Percentiles rank a stretch among this genome's conserved stretches.
phyloP scores from a whole-genome alignment of 176 grass and related monocot species.

The Ensete glaucum region DNA sequence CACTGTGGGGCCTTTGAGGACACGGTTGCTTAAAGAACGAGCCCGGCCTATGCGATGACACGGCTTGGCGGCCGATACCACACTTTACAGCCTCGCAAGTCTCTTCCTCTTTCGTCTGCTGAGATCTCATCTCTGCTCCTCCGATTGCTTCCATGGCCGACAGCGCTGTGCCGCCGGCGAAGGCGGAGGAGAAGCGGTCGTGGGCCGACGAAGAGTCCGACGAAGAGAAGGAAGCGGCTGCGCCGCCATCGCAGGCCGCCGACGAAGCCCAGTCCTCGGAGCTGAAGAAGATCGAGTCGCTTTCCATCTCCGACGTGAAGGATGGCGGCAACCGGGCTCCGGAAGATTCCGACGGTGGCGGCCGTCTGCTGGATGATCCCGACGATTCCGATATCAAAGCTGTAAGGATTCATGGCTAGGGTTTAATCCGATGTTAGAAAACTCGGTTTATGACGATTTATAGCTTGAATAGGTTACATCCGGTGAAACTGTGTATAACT shows the following conservation, averaged over 20 bases:
- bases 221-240: slow-evolving; percentile 39
- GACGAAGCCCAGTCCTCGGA: not conserved
- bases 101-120: too few species aligned
- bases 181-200: slow-evolving; percentile 59
- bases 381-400: slow-evolving; percentile 80
- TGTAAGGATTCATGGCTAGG: slow-evolving; percentile 23
- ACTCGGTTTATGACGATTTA: not conserved
- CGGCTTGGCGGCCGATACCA: too few species aligned
- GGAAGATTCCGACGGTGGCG: not conserved
- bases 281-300: slow-evolving; percentile 58
- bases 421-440: too few species aligned
- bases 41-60: too few species aligned
- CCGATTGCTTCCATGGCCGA: slow-evolving; percentile 2
- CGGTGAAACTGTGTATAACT: slow-evolving; percentile 81
- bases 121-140: too few species aligned
- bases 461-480: slow-evolving; percentile 47
- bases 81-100: too few species aligned
- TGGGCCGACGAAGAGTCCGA: slow-evolving; percentile 71
- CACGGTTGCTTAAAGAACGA: too few species aligned
- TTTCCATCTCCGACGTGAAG: slow-evolving; percentile 45
- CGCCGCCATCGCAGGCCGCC: not conserved
- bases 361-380: slow-evolving; percentile 53
- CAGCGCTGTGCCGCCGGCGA: slow-evolving; percentile 18
- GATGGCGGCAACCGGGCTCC: not conserved
- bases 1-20: too few species aligned